Evolutionary conservation across 2,329 filamentous ascomycete genomes (phyloP), one percentile per base, ranked within the genome.

Genomic region (Aureobasidium pullulans): DNA sequence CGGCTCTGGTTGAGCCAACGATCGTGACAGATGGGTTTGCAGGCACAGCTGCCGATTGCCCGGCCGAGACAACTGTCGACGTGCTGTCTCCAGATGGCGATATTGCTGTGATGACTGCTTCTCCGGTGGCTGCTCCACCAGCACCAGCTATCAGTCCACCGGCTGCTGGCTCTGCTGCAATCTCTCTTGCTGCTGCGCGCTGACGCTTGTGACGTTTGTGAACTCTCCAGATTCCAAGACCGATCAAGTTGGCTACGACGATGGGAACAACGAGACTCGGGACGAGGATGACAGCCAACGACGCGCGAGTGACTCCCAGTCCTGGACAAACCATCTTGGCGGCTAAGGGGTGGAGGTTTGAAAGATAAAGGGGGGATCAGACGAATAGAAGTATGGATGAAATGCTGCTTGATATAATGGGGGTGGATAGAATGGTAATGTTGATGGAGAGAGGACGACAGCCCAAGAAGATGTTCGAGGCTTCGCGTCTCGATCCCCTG

Each of bases 171-270:
- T 9, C 34, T 9, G 13, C 34, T 36, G 34, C 34, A 3, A 8
- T 36, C 13, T 36, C 34, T 36, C 34, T 36, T 36, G 23, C 23
- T 23, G 23, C 43, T 36, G 23, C 46, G 36, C 47, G 47, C 37
- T 50, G 47, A 23, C 47, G 47, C 32, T 50, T 50, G 47, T 50
- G 47, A 11, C 34, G 47, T 11, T 50, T 50, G 47, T 50, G 47
- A 10, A 50, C 13, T 28, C 32, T 32, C 6, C 23, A 50, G 10
- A 16, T 16, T 1, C 31, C 37, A 19, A 31, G 37, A 16, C 47
- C 47, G 31, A 50, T 11, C 11, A 50, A 2, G 28, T 50, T 50
- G 47, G 8, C 5, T 2, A 37, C 8, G 13, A 50, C 32, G 11
- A 50, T 36, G 1, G 47, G 47, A 8, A 50, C 19, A 9, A 50